These are phyloP conservation scores for Entonaema liquescens DNA, from an alignment of 495 filamentous ascomycete genomes.

Conservation along the genomic window DNA sequence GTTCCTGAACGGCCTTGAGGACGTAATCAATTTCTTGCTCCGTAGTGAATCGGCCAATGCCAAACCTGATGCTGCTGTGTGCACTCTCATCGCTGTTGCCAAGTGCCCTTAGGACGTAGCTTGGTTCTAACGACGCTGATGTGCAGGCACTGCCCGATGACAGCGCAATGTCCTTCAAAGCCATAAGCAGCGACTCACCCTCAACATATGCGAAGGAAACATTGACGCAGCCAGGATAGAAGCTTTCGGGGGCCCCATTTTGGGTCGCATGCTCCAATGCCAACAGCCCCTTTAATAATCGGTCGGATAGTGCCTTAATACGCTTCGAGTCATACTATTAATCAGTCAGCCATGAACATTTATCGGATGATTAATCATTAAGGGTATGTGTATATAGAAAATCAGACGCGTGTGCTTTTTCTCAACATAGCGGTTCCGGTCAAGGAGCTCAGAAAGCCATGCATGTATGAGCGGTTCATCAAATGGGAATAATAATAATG, in stretches of 20 bases:
- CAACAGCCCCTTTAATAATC: conserved; percentile 80
- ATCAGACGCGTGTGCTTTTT: conserved; percentile 62
- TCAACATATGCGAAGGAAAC: conserved; percentile 98
- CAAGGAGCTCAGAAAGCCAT: conserved; percentile 68
- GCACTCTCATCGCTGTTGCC: conserved; percentile 97
- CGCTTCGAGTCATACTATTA: conserved; percentile 88
- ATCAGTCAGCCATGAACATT: conserved; percentile 39
- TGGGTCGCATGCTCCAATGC: conserved; percentile 89
- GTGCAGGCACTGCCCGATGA: conserved; percentile 98
- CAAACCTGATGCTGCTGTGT: conserved; percentile 96
- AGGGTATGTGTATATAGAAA: background rate
- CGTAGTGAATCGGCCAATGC: conserved; percentile 96
- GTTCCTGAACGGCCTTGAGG: conserved; percentile 87
- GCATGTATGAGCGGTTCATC: conserved; percentile 78
- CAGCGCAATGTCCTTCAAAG: conserved; percentile 95
- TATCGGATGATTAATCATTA: background rate
- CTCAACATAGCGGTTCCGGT: conserved; percentile 60
- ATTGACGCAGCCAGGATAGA: conserved; percentile 98
- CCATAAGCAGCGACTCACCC: conserved; percentile 97
- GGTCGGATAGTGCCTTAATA: conserved; percentile 81
- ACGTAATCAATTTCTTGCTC: conserved; percentile 98
- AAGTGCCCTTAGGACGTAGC: conserved; percentile 91
- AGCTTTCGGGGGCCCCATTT: conserved; percentile 83
- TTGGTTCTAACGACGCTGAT: conserved; percentile 93
- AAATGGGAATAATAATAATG: conserved; percentile 40